Evolutionary conservation across 208 protist genomes (phyloP), one percentile per base, ranked within the genome.

Genomic region (Leishmania amazonensis): DNA sequence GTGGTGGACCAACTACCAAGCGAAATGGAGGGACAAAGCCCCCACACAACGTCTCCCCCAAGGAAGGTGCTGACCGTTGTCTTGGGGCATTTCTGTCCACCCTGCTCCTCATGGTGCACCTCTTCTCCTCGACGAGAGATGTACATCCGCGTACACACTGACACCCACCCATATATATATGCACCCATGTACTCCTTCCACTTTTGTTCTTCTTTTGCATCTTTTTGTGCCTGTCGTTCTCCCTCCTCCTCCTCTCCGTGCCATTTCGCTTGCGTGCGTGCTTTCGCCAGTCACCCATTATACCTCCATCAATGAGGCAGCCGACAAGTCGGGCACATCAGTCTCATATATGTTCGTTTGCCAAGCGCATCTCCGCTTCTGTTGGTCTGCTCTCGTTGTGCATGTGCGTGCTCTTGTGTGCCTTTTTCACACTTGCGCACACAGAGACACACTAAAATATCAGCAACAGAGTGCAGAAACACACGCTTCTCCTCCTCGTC

Each of bases 371-470:
- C n/a, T 75, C 51, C 40, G 65, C 47, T 60, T 58, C 45, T 60
- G 24, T 76, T 80, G 38, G 9, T n/a, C 73, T n/a, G 8, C 53
- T 58, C 28, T 71, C 35, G 67, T 38, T 57, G 42, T 49, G 51
- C 64, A 42, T 76, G 42, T 49, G 15, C 28, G 28, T 47, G 17
- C 40, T 5, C 28, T 28, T 54, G 19, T 53, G 7, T 35, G 31
- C 6, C 21, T 70, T 62, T 49, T 81, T 81, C 81, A 76, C 42
- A 75, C 72, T 58, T 17, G 58, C 77, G 79, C 60, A 62, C 75
- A 70, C 45, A 11, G 51, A 74, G 53, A 74, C 40, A n/a, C n/a
- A 4, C 15, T 73, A 47, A 3, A 73, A 28, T n/a, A 75, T 9
- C 76, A 40, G 19, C 58, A 68, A 21, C 64, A 68, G 40, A 45